Percentiles rank a stretch among this genome's conserved stretches.
phyloP scores from a whole-genome alignment of 805 yeast genomes.

The Middelhovenomyces tepae region DNA sequence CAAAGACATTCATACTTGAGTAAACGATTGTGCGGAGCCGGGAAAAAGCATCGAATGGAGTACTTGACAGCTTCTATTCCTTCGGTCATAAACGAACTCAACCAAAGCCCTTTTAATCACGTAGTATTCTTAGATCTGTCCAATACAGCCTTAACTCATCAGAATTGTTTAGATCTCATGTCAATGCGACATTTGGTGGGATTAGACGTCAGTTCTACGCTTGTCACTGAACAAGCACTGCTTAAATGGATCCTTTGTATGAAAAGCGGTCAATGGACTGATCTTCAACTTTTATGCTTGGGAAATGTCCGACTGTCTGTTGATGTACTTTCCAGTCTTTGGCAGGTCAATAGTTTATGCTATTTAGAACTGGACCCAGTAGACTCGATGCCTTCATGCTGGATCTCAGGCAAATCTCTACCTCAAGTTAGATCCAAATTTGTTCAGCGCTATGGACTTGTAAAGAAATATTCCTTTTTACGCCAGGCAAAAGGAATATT shows the following conservation, averaged over 20 bases:
- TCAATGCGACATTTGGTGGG: background rate
- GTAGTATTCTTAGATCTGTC: slow-evolving; percentile 2
- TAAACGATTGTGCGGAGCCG: background rate
- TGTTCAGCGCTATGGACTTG: background rate
- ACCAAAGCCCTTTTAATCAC: background rate
- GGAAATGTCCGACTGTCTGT: too few species aligned
- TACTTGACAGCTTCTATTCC: background rate
- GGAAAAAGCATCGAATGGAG: slow-evolving; percentile 1
- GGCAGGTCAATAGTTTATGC: too few species aligned
- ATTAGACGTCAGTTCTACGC: background rate
- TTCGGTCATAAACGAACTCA: slow-evolving; percentile 1
- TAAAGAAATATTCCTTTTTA: slow-evolving; percentile 1
- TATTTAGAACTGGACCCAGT: too few species aligned
- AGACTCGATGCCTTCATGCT: background rate
- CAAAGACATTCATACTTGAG: slow-evolving; percentile 2
- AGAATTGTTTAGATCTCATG: slow-evolving; percentile 2
- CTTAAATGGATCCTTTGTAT: slow-evolving; percentile 1
- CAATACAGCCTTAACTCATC: background rate
- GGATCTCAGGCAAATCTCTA: slow-evolving; percentile 2
- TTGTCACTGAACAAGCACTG: background rate
- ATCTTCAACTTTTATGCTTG: background rate
- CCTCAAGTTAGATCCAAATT: too few species aligned
- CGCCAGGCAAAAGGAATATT: too few species aligned
- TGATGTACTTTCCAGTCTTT: too few species aligned
- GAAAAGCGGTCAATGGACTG: slow-evolving; percentile 3